Evolutionary conservation across 768 basidiomycete species (phyloP), one percentile per base, ranked within the genome.

Genomic region (Mycena galericulata): DNA sequence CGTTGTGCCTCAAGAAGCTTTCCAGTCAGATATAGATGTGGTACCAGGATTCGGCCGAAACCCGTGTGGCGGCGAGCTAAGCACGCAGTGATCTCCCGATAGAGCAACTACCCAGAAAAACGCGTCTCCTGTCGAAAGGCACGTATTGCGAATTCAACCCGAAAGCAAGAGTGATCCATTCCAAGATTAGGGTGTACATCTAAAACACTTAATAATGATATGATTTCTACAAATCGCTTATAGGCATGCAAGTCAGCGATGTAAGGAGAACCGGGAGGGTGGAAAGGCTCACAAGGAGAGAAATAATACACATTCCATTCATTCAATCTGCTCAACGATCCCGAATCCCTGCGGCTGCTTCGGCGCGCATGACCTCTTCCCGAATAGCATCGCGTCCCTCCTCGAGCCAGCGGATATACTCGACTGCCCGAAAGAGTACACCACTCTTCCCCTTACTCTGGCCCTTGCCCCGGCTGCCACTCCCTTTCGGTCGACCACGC

Each of bases 391-490:
- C 88, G 53, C 90, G 85, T 10, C 93, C 92, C 74, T 95, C 90
- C 75, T 96, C 94, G n/a, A 96, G 81, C 92, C 92, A 97, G 38
- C 83, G 86, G 74, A 92, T 89, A 72, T 96, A 95, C 74, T 95
- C 92, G 61, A 92, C 93, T 3, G 95, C 94, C 40, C 94, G 89
- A 76, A 95, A 94, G 50, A 97, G 79, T 3, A 96, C 93, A 0
- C 94, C 94, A 69, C 93, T 95, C 84, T 97, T 97, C 38, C 94
- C 94, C 78, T 95, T 95, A 50, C 86, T 91, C 69, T 89, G 85
- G 0, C 88, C 88, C 69, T 91, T 91, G 55, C 84, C 89, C 18
- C 87, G 80, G 59, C 85, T 87, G 3, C 92, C 90, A 70, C 90
- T 92, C 36, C 92, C 93, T 78, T 94, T 95, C 41, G 93, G 93